Percentiles rank a stretch among this genome's conserved stretches.
Conservation (phyloP, 768 basidiomycete genomes). For the Suillus luteus region DNA sequence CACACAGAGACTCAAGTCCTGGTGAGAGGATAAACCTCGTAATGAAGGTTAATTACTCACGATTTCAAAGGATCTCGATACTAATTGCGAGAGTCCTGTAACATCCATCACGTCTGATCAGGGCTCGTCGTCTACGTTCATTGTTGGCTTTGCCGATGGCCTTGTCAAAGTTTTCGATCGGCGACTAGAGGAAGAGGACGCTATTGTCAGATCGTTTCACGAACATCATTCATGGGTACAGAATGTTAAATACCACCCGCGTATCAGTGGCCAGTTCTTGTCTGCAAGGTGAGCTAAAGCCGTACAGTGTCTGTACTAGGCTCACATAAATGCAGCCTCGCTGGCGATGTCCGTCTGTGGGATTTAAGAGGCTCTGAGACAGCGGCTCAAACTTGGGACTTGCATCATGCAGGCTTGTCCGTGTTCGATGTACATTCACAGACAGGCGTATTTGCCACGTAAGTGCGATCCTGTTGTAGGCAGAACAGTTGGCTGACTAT, state of each 20-base stretch:
- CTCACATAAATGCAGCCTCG: constrained; percentile 53
- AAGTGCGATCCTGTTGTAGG: constrained; percentile 32
- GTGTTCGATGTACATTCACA: constrained; percentile 86
- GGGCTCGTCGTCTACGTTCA: constrained; percentile 75
- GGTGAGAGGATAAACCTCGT: constrained; percentile 44
- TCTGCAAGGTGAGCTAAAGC: constrained; percentile 71
- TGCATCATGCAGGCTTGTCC: constrained; percentile 72
- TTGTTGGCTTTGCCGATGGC: constrained; percentile 93
- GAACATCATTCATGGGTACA: constrained; percentile 90
- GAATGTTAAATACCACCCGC: constrained; percentile 84
- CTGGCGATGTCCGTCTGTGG: constrained; percentile 91
- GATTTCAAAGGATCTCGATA: constrained; percentile 73
- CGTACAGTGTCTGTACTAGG: neutral
- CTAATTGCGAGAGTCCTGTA: constrained; percentile 86
- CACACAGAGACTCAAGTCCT: constrained; percentile 78
- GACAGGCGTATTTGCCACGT: constrained; percentile 85
- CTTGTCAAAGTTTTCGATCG: constrained; percentile 89
- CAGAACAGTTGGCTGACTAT: constrained; percentile 5
- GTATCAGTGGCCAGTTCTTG: constrained; percentile 65
- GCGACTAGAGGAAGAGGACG: constrained; percentile 79
- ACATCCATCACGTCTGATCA: constrained; percentile 83
- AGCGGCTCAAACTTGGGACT: constrained; percentile 62
- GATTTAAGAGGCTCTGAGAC: constrained; percentile 72
- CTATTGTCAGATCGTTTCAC: constrained; percentile 75
- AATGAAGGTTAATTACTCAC: constrained; percentile 10